Evolutionary conservation across 2,329 filamentous ascomycete species (phyloP).

Genomic region (Didymella glomerata): DNA sequence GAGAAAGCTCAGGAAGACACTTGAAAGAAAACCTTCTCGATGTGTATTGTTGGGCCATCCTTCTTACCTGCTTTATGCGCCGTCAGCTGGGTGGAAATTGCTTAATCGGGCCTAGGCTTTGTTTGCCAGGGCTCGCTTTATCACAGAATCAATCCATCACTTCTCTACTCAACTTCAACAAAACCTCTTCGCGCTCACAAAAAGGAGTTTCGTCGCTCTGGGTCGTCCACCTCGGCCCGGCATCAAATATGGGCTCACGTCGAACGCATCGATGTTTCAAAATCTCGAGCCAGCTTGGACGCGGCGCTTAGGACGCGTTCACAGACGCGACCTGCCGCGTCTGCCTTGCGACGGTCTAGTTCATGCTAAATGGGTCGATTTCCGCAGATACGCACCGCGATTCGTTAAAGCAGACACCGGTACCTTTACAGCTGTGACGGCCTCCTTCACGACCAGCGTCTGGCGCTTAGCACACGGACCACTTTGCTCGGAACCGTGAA

Average conservation of each 20-base stretch:
- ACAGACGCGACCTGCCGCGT: constrained; percentile 6
- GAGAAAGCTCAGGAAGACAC: neutral
- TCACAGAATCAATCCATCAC: no score
- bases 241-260: neutral
- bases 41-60: no score
- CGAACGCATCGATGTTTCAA: neutral
- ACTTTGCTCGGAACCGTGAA: constrained; percentile 9
- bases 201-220: no score
- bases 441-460: constrained; percentile 22
- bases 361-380: neutral
- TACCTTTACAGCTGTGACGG: constrained; percentile 17
- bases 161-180: no score
- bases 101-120: no score
- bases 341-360: neutral
- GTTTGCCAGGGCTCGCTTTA: no score
- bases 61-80: no score
- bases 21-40: neutral
- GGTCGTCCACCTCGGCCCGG: neutral
- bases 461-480: constrained; percentile 27
- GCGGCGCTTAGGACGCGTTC: constrained; percentile 8
- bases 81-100: no score
- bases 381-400: neutral
- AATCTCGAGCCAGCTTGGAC: neutral
- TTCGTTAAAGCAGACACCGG: neutral
- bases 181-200: no score